Percentiles rank a stretch among this genome's conserved stretches.
phyloP scores from a whole-genome alignment of 192 early-diverging fungal genomes.

The Pecoramyces ruminantium region DNA sequence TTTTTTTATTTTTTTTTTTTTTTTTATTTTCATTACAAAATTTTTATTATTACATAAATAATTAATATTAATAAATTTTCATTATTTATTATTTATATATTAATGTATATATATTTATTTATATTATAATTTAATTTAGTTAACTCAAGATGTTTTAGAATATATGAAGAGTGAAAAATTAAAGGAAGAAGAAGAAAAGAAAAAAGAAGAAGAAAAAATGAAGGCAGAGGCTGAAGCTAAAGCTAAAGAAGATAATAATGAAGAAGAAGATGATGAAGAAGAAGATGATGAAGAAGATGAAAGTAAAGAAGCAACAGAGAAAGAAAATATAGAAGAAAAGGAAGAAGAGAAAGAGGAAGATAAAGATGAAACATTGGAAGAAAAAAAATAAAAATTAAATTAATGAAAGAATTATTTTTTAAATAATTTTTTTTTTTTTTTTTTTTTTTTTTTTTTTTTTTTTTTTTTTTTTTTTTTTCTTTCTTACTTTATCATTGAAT shows the following conservation, averaged over 20 bases:
- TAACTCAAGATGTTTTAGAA: conserved; percentile 40
- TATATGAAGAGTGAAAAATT: conserved; percentile 23
- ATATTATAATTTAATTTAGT: background rate
- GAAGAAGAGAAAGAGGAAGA: background rate
- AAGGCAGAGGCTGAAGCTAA: background rate
- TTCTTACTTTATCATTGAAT: too few species aligned
- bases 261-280: conserved; percentile 6
- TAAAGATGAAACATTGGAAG: conserved; percentile 1
- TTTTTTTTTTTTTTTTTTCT: too few species aligned
- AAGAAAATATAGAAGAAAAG: background rate
- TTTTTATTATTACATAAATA: too few species aligned
- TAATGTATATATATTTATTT: too few species aligned
- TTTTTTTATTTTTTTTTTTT: too few species aligned
- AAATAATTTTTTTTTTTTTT: too few species aligned
- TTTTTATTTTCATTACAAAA: background rate
- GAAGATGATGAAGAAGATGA: conserved; percentile 12
- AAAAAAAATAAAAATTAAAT: conserved; percentile 1
- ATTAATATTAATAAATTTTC: too few species aligned
- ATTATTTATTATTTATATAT: too few species aligned
- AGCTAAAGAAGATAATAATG: background rate
- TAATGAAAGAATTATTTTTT: background rate
- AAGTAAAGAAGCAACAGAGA: conserved; percentile 12
- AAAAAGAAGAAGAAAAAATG: background rate
- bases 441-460: too few species aligned
- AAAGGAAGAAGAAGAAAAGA: conserved; percentile 4